Percentiles rank a stretch among this genome's conserved stretches.
phyloP scores from a whole-genome alignment of 305 asterid genomes.

The Solanum hybrid region DNA sequence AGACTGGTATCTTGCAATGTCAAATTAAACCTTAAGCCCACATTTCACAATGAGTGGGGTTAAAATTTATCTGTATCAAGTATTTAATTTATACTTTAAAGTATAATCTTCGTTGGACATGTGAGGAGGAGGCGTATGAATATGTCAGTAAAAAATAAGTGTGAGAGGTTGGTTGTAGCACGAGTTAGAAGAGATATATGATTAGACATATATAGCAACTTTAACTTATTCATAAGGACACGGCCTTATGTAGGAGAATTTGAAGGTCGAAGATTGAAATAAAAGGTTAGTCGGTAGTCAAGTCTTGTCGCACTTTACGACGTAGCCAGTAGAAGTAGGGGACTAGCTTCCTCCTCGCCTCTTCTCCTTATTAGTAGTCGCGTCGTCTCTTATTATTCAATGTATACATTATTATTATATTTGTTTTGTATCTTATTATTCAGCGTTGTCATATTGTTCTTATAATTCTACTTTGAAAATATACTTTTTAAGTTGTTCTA shows the following conservation, averaged over 20 bases:
- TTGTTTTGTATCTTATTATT: neutral
- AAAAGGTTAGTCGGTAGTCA: fast-evolving
- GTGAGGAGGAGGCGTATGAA: neutral
- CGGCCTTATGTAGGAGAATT: neutral
- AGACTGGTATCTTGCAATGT: neutral
- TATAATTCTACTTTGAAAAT: neutral
- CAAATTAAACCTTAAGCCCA: neutral
- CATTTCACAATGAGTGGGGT: neutral
- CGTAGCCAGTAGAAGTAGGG: neutral
- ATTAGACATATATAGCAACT: neutral
- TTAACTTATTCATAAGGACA: neutral
- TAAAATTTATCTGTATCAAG: neutral
- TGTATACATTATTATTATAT: neutral
- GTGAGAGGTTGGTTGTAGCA: neutral
- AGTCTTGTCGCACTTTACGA: neutral
- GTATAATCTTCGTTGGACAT: neutral
- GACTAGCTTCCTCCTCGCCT: neutral
- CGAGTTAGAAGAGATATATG: neutral
- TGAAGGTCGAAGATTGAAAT: neutral
- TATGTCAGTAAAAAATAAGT: neutral
- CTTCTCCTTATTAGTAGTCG: neutral
- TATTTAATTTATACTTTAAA: neutral
- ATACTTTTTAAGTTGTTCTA: neutral
- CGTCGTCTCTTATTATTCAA: neutral
- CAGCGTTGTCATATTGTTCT: fast-evolving